Base-by-base conservation (phyloP, 2,329 filamentous ascomycete genomes). In the Xylariaceae sp. region DNA sequence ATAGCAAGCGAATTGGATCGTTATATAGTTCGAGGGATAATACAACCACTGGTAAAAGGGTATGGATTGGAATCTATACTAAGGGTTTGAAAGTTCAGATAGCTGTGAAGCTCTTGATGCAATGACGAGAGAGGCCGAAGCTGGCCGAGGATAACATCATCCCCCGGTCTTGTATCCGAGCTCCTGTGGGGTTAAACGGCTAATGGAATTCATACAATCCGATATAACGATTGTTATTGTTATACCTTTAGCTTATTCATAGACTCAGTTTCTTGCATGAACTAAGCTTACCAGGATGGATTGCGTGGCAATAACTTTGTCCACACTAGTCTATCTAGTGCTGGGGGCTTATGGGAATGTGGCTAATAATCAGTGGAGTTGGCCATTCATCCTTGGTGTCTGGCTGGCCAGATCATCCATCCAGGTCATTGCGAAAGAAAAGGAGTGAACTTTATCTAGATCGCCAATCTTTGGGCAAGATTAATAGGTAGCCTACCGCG, bases 91-190 rank as follows among this genome's bases (percentile, higher is more conserved):
- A 36, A 6, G n/a, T 16, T 36, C 6, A n/a, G 33, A 36, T n/a
- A 44, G 14, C 19, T 43, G 36, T 48, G 40, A 52, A 51, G 40
- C 37, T 43, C 31, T 36, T 33, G 11, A 55, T 41, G 44, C 39
- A 39, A 53, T 55, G 44, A 50, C 39, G 34, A 45, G 19, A 11
- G 40, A 58, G 8, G 62, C 61, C 63, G 61, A 63, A 62, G 63
- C 63, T 63, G 63, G 58, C 61, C 63, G 63, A 63, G 61, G 62
- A 55, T 61, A 59, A 39, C 51, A 47, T 17, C 36, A 41, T 47
- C 45, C 52, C 21, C 37, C 14, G 29, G 37, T 28, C 45, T 51
- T 50, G 45, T 46, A 40, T 19, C 24, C 14, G 31, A 39, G 29
- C 46, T 50, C 5, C 12, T 29, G 37, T 36, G 33, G 33, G 16